Conservation (phyloP, 495 filamentous ascomycete genomes). For the Penicillium coprophilum region DNA sequence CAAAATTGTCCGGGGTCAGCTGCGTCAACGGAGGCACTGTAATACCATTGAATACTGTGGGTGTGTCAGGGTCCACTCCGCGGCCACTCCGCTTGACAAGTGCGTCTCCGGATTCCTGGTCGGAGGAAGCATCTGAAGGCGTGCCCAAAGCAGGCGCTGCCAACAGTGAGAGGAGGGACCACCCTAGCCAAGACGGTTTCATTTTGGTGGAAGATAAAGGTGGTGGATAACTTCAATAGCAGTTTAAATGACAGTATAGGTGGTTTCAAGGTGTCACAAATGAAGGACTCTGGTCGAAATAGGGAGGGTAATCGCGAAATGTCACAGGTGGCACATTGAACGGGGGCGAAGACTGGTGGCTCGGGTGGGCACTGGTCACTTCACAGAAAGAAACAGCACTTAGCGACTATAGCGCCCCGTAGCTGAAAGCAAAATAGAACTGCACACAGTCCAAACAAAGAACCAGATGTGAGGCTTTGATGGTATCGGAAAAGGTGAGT, state of each 20-base stretch:
- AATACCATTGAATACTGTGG: conserved; percentile 76
- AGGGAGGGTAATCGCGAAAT: conserved; percentile 20
- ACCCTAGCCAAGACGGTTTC: conserved; percentile 41
- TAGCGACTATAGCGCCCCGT: conserved; percentile 24
- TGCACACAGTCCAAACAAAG: conserved; percentile 17
- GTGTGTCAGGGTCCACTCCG: conserved; percentile 22
- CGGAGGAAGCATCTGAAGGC: conserved; percentile 30
- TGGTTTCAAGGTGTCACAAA: conserved; percentile 18
- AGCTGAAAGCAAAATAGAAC: conserved; percentile 23
- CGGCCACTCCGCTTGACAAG: conserved; percentile 31
- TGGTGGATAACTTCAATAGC: conserved; percentile 9
- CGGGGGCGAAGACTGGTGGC: conserved; percentile 23
- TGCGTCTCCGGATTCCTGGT: conserved; percentile 15
- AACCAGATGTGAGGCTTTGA: conserved; percentile 16
- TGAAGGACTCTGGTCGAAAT: conserved; percentile 28
- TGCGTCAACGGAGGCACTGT: conserved; percentile 73
- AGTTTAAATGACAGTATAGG: conserved; percentile 19
- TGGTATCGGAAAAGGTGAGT: conserved; percentile 20
- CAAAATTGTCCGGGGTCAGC: conserved; percentile 55
- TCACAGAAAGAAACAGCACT: conserved; percentile 19
- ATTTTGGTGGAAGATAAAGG: conserved; percentile 33
- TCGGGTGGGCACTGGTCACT: conserved; percentile 14
- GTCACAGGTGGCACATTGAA: conserved; percentile 43
- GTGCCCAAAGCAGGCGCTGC: conserved; percentile 39
- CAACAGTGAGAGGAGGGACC: conserved; percentile 45